Evolutionary conservation across 805 yeast species (phyloP).

Genomic region (Saccharomycopsis amapae): DNA sequence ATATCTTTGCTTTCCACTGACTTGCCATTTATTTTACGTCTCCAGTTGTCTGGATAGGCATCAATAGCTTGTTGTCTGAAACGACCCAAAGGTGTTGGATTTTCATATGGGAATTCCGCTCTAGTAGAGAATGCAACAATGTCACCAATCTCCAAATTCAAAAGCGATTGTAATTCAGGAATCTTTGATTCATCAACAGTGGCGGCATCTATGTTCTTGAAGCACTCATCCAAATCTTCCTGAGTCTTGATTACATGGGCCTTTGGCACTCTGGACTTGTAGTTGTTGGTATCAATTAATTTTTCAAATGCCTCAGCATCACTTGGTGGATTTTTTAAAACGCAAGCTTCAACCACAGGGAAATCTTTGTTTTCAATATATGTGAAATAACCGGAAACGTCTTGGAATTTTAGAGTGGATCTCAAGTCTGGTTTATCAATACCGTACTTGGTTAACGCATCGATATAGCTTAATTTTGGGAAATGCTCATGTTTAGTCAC

Average conservation of each 20-base stretch:
- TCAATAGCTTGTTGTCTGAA: constrained; percentile 69
- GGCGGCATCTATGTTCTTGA: constrained; percentile 29
- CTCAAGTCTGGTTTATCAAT: constrained; percentile 93
- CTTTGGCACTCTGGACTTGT: constrained; percentile 51
- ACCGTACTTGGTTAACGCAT: constrained; percentile 71
- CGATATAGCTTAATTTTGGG: constrained; percentile 49
- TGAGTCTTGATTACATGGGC: constrained; percentile 43
- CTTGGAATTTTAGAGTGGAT: constrained; percentile 43
- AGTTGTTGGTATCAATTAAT: constrained; percentile 37
- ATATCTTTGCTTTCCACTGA: constrained; percentile 24
- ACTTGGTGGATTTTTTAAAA: constrained; percentile 44
- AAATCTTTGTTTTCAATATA: constrained; percentile 36
- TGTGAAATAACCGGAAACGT: constrained; percentile 37
- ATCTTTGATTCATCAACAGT: constrained; percentile 29
- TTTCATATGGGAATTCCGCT: constrained; percentile 64
- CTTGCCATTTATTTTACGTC: constrained; percentile 29
- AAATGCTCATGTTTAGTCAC: constrained; percentile 24
- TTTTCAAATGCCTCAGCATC: constrained; percentile 30
- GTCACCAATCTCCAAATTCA: constrained; percentile 58
- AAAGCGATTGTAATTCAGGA: constrained; percentile 26
- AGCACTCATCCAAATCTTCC: constrained; percentile 40
- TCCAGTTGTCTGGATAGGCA: constrained; percentile 44
- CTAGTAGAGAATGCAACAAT: constrained; percentile 76
- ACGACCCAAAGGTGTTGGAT: constrained; percentile 91
- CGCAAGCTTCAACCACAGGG: constrained; percentile 69